Evolutionary conservation across 306 rosid genomes (phyloP).

Genomic region (Cicer yamashitae): DNA sequence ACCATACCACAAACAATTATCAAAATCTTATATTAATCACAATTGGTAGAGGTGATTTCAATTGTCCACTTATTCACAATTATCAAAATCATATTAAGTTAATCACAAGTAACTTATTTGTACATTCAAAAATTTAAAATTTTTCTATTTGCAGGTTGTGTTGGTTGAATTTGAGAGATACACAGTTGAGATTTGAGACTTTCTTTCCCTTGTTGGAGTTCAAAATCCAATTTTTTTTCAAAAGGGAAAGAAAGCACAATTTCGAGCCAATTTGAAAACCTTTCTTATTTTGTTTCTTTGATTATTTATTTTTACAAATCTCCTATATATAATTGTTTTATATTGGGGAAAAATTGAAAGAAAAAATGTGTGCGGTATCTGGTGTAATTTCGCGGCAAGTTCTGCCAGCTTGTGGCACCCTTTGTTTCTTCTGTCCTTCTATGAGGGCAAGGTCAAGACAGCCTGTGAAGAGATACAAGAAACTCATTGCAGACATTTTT

Average conservation of each 20-base stretch:
- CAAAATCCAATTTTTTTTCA: conserved; percentile 37
- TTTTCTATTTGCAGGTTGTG: conserved; percentile 52
- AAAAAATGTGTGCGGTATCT: conserved; percentile 64
- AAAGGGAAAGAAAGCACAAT: conserved; percentile 66
- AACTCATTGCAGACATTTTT: conserved; percentile 87
- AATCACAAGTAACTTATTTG: background rate
- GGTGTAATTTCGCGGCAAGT: conserved; percentile 91
- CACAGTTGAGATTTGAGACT: conserved; percentile 47
- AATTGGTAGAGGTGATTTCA: conserved; percentile 45
- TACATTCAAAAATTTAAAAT: background rate
- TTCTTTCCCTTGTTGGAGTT: conserved; percentile 69
- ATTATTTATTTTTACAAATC: background rate
- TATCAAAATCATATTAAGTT: background rate
- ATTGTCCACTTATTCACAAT: background rate
- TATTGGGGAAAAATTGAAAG: conserved; percentile 5
- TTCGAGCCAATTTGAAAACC: conserved; percentile 28
- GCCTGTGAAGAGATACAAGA: conserved; percentile 99
- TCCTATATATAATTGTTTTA: background rate
- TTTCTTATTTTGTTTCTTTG: conserved; percentile 6
- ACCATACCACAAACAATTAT: too few species aligned
- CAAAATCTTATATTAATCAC: too few species aligned
- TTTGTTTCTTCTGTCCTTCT: conserved; percentile 88
- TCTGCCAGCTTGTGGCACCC: conserved; percentile 88
- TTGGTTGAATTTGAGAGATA: conserved; percentile 45
- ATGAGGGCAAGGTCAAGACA: conserved; percentile 92